Evolutionary conservation across 805 yeast species (phyloP).

Genomic region (Metschnikowia cerradonensis): DNA sequence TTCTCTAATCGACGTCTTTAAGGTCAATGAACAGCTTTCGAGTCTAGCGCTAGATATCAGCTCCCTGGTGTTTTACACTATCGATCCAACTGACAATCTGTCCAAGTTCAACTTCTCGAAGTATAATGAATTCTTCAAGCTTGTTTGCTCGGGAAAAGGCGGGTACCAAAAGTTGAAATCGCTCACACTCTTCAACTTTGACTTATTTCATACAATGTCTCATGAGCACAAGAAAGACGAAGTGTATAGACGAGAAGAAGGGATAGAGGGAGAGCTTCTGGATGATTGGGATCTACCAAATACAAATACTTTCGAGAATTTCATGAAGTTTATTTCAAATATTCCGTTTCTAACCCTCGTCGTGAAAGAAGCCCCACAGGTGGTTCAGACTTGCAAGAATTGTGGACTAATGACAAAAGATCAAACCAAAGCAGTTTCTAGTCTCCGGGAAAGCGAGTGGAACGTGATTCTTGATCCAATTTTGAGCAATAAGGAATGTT

Average conservation of each 20-base stretch:
- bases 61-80: constrained; percentile 41
- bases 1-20: constrained; percentile 45
- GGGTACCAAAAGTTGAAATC: constrained; percentile 25
- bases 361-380: constrained; percentile 21
- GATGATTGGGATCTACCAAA: constrained; percentile 20
- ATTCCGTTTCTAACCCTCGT: constrained; percentile 23
- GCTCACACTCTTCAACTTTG: constrained; percentile 30
- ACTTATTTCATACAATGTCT: constrained; percentile 21
- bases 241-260: neutral
- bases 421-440: constrained; percentile 9
- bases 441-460: constrained; percentile 19
- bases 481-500: constrained; percentile 12
- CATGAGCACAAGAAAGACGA: constrained; percentile 14
- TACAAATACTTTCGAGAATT: constrained; percentile 21
- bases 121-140: constrained; percentile 24
- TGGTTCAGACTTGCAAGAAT: constrained; percentile 28
- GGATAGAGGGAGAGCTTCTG: neutral
- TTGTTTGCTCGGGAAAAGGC: constrained; percentile 34
- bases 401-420: constrained; percentile 27
- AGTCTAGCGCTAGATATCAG: constrained; percentile 45
- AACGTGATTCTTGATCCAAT: constrained; percentile 16
- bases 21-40: constrained; percentile 31
- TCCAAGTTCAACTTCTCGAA: constrained; percentile 29
- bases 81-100: constrained; percentile 10
- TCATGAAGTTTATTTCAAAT: constrained; percentile 20